A percentile compares a stretch with the other conserved stretches of the same genome.
phyloP scores from a whole-genome alignment of 2,329 filamentous ascomycete genomes.

The Mariannaea sp. region DNA sequence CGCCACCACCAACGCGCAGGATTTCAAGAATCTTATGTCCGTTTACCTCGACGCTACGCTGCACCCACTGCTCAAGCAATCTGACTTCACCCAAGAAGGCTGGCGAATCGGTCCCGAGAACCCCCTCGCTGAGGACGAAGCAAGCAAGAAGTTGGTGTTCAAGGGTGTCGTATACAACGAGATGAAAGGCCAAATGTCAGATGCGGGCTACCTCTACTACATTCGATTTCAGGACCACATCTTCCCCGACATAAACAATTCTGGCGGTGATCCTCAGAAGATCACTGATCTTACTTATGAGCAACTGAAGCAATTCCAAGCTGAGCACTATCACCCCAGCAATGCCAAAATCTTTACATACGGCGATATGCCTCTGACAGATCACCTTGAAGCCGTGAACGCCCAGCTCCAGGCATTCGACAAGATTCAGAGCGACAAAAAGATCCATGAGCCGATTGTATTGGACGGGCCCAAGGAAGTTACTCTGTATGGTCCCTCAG shows the following conservation, averaged over 20 bases:
- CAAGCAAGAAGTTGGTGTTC: conserved; percentile 79
- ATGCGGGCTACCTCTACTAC: conserved; percentile 94
- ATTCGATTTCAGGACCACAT: conserved; percentile 94
- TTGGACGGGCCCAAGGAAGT: conserved; percentile 72
- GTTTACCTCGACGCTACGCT: conserved; percentile 96
- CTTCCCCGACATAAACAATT: conserved; percentile 94
- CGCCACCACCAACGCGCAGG: conserved; percentile 92
- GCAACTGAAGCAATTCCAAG: conserved; percentile 86
- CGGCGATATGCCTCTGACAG: conserved; percentile 83
- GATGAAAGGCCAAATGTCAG: conserved; percentile 99
- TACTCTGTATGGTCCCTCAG: conserved; percentile 77
- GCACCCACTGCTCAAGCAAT: conserved; percentile 84
- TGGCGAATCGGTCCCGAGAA: conserved; percentile 97
- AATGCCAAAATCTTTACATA: conserved; percentile 97
- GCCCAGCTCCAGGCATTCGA: conserved; percentile 75
- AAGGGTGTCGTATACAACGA: conserved; percentile 99
- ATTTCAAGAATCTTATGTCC: conserved; percentile 94
- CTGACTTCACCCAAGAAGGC: conserved; percentile 94
- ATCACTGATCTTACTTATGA: conserved; percentile 95
- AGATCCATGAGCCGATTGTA: conserved; percentile 77
- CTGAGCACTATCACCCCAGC: conserved; percentile 93
- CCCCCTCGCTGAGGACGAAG: conserved; percentile 61
- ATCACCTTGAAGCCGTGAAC: conserved; percentile 81
- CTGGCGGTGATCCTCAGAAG: conserved; percentile 92
- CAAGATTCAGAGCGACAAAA: conserved; percentile 68